Evolutionary conservation across 2,329 filamentous ascomycete species (phyloP), one percentile per base, ranked within the genome.

Genomic region (Alternaria rosae): DNA sequence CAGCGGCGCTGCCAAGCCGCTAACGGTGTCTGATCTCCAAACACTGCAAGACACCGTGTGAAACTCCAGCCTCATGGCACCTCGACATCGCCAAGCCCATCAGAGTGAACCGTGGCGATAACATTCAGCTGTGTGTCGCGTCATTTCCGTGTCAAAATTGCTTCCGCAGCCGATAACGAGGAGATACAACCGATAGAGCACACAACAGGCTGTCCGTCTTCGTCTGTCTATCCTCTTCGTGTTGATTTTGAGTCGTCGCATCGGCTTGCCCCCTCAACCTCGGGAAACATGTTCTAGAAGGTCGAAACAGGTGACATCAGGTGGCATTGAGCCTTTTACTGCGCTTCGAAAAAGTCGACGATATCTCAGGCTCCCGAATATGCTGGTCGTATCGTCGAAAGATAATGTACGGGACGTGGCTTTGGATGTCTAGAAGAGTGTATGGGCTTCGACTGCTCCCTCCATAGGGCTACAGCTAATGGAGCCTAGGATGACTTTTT

Each of bases 401-500:
- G 42, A 47, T 6, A 48, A 26, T 20, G 20, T 21, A 10, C 15
- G 66, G 30, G 78, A 81, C 54, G 69, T 82, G 7, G 61, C 68
- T 21, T 65, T 82, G n/a, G 71, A 78, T 35, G 80, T 79, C 5
- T 82, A 80, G 80, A 80, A 82, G 61, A 80, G 82, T 57, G 70
- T 78, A 11, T 83, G 81, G 80, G 78, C 80, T 54, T 69, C 79
- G 10, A 70, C 76, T 1, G 80, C 75, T 6, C 64, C 69, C 12
- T 80, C 77, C 56, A 67, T 76, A 32, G 71, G 69, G 8, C 68
- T 73, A 13, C 74, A 70, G 28, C 64, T 81, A 26, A 58, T 67
- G 3, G 81, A 82, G 61, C 76, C 81, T 12, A 81, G 79, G 54
- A 81, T 82, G 80, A 82, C 64, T 82, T 82, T 66, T 77, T 82